Conservation (phyloP, 2,329 filamentous ascomycete species). For the Exserohilum turcica region DNA sequence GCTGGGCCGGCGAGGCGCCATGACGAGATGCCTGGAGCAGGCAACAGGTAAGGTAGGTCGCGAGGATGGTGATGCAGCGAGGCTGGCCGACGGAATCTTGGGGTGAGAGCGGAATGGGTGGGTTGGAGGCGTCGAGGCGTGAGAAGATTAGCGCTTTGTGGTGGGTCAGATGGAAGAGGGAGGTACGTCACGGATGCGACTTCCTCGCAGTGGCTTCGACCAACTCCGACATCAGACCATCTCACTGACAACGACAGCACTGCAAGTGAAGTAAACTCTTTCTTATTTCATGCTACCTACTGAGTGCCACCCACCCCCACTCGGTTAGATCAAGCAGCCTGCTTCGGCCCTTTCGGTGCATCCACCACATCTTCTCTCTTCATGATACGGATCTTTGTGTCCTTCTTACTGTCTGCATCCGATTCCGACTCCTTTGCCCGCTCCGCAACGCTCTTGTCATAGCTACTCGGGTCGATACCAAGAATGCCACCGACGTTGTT, state of each 20-base stretch:
- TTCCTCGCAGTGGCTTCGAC: conserved; percentile 13
- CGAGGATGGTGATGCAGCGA: background rate
- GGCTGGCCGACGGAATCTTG: background rate
- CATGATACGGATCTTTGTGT: conserved; percentile 45
- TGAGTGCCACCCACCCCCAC: conserved; percentile 4
- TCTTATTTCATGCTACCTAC: conserved; percentile 41
- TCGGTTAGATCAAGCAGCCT: conserved; percentile 25
- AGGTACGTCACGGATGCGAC: conserved; percentile 14
- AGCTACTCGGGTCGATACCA: conserved; percentile 67
- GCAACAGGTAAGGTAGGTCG: background rate
- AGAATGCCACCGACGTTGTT: conserved; percentile 74
- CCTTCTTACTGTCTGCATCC: conserved; percentile 38
- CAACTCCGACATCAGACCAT: background rate
- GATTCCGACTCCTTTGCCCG: conserved; percentile 43
- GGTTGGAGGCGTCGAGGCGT: background rate
- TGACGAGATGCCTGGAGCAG: background rate
- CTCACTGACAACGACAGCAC: background rate
- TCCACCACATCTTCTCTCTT: conserved; percentile 46
- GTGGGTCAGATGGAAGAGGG: conserved; percentile 10
- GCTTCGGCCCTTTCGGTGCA: conserved; percentile 46
- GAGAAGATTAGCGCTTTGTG: background rate
- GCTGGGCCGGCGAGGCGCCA: conserved; percentile 14
- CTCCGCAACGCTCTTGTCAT: conserved; percentile 54
- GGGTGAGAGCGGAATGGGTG: too few relatives aligned
- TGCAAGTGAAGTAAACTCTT: conserved; percentile 23